Base-by-base conservation (phyloP, 768 basidiomycete species). In the Gautieria morchelliformis region DNA sequence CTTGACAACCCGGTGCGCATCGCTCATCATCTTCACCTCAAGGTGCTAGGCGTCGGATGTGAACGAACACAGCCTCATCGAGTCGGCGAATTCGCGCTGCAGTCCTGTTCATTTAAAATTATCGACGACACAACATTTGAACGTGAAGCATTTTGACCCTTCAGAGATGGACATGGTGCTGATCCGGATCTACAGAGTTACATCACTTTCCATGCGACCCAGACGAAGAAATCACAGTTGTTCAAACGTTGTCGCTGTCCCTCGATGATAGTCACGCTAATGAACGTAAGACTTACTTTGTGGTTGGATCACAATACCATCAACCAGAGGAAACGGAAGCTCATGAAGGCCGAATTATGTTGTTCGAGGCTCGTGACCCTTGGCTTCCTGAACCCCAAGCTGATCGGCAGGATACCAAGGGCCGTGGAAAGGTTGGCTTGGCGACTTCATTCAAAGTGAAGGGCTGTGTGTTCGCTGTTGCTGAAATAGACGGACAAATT, bases 391-490 rank as follows among this genome's bases (percentile, higher is more conserved):
- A 49, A 33, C 48, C 48, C 27, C 55, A 15, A 42, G 55, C 6
- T 56, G 54, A 42, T 33, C 35, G 11, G 47, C 19, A 20, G 52
- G 39, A 52, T 58, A 20, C 22, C 59, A 33, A 65, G 62, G 27
- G 66, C 61, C 53, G 52, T 62, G 52, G 60, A 60, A 17, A 61
- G 47, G 50, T 67, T 46, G 56, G 61, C 52, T 61, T 78, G 32
- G 65, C 81, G 17, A 69, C 80, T 0, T 74, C 78, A 15, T 61
- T 67, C 1, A 67, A 74, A 1, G 78, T 84, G 20, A 64, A 68
- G 15, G 92, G 92, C 17, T 85, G 84, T 63, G 83, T 90, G 1
- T 91, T 85, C 65, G 76, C 83, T 1, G 61, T 93, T 20, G 73
- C 77, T 0, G 69, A 70, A 15, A 67, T 81, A 7, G 68, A 76